These are phyloP conservation scores for Cryptococcus wingfieldii DNA, from an alignment of 1,284 basidiomycete species.

Conservation along the genomic window DNA sequence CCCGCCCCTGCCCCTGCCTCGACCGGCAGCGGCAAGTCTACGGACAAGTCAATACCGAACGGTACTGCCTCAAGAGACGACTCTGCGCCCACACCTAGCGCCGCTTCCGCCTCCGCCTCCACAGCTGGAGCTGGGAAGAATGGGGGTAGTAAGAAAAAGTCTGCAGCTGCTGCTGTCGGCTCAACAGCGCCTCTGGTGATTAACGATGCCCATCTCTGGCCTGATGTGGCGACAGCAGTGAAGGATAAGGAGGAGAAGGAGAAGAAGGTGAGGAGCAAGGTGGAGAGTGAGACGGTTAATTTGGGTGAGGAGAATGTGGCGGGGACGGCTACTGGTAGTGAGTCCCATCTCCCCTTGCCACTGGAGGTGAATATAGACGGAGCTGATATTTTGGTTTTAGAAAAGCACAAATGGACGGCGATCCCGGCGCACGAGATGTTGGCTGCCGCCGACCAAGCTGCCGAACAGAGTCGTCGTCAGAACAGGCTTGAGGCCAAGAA, in stretches of 20 bases:
- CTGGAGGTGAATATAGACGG: not conserved
- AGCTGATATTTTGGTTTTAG: constrained; percentile 12
- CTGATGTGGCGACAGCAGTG: constrained; percentile 33
- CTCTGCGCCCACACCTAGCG: not conserved
- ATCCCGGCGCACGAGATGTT: constrained; percentile 48
- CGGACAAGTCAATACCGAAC: no score
- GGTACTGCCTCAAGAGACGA: no score
- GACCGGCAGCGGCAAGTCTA: not conserved
- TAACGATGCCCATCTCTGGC: constrained; percentile 37
- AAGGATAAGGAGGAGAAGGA: constrained; percentile 30
- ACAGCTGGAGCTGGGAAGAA: constrained; percentile 18
- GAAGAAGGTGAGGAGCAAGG: constrained; percentile 21
- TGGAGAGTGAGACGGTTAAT: constrained; percentile 16
- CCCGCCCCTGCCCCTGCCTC: not conserved
- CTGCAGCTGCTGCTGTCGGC: constrained; percentile 4
- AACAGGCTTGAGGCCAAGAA: constrained; percentile 19
- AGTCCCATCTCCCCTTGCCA: constrained; percentile 3
- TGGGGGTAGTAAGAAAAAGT: constrained; percentile 15
- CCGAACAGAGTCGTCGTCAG: constrained; percentile 23
- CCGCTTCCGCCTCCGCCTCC: not conserved
- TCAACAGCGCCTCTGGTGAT: constrained; percentile 13
- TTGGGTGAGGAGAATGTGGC: constrained; percentile 7
- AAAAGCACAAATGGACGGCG: constrained; percentile 48
- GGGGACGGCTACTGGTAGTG: constrained; percentile 19
- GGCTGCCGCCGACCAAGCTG: constrained; percentile 46